Percentiles rank a stretch among this genome's conserved stretches.
phyloP scores from a whole-genome alignment of 305 asterid species.

The Fraxinus xanthoxyloides region DNA sequence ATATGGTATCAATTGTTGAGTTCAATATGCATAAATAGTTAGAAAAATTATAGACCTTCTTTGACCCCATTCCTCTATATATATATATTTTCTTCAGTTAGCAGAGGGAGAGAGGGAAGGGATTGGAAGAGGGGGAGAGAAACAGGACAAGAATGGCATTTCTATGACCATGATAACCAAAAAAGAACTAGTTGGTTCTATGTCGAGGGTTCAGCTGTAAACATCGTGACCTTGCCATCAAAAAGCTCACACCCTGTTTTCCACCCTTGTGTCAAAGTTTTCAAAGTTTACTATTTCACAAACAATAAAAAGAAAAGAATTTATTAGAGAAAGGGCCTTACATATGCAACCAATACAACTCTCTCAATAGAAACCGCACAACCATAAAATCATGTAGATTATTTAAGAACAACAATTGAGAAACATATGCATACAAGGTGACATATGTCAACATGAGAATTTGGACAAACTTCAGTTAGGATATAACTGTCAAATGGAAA shows the following conservation, averaged over 20 bases:
- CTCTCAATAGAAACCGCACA: background rate
- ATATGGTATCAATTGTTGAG: conserved; percentile 17
- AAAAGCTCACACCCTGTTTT: background rate
- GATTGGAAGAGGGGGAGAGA: background rate
- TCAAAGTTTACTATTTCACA: background rate
- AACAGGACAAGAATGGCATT: background rate
- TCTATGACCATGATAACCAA: background rate
- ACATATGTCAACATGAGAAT: background rate
- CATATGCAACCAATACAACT: background rate
- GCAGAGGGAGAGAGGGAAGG: background rate
- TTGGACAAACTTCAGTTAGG: background rate
- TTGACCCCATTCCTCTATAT: background rate
- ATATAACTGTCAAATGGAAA: background rate
- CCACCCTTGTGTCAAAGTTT: background rate
- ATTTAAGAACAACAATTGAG: background rate
- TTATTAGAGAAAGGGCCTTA: background rate
- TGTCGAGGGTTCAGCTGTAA: background rate
- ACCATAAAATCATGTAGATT: background rate
- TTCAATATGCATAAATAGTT: background rate
- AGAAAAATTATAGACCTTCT: background rate
- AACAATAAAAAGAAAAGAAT: background rate
- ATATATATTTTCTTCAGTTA: background rate
- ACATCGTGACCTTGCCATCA: background rate
- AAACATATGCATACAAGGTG: background rate
- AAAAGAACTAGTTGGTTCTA: background rate